Conservation (phyloP, 164 flowering plant species). For the Piper betle region DNA sequence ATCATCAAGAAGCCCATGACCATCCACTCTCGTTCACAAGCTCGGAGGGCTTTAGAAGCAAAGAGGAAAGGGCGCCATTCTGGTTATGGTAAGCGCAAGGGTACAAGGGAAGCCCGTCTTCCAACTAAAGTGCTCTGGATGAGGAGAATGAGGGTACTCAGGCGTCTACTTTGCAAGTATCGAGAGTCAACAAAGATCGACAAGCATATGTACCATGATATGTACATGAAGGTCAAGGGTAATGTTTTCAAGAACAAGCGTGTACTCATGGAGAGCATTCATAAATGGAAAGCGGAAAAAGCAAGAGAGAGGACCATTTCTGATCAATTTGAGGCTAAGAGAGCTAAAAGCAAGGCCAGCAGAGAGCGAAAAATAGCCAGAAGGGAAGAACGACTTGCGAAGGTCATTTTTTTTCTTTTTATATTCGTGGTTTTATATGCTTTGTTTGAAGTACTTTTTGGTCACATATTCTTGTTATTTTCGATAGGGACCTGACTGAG, state of each 20-base stretch:
- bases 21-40: conserved; percentile 21
- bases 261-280: conserved; percentile 26
- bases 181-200: conserved; percentile 11
- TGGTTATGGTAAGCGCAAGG: conserved; percentile 25
- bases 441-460: not conserved
- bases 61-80: conserved; percentile 6
- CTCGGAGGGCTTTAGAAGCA: conserved; percentile 16
- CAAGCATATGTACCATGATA: conserved; percentile 13
- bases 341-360: conserved; percentile 16
- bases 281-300: conserved; percentile 20
- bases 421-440: not conserved
- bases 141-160: conserved; percentile 7
- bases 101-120: conserved; percentile 26
- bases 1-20: no score
- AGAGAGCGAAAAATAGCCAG: conserved; percentile 22
- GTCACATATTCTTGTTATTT: not conserved
- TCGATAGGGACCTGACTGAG: not conserved
- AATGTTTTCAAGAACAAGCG: conserved; percentile 29
- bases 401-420: conserved; percentile 5
- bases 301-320: conserved; percentile 15
- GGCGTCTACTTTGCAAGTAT: conserved; percentile 20
- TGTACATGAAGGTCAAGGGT: conserved; percentile 29
- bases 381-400: conserved; percentile 43
- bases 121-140: conserved; percentile 25
- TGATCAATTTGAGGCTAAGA: not conserved